Evolutionary conservation across 768 basidiomycete genomes (phyloP).

Genomic region (Coprinellus micaceus): DNA sequence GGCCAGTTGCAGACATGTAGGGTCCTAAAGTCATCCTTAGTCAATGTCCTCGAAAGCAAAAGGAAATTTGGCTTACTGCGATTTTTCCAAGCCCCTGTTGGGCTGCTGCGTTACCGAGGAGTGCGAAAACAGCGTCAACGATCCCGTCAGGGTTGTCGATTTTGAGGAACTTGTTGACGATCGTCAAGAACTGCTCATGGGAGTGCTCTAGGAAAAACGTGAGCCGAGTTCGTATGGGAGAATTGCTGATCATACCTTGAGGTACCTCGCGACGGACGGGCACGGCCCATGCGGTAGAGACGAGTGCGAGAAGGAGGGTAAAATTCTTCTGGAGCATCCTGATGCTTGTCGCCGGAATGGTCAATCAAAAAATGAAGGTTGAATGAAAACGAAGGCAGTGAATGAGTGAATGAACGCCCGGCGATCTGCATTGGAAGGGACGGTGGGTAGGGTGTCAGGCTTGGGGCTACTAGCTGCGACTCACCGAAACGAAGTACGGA

Average conservation of each 20-base stretch:
- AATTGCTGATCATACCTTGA: constrained; percentile 42
- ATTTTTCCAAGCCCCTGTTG: constrained; percentile 50
- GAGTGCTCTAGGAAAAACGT: constrained; percentile 52
- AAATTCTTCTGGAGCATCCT: constrained; percentile 21
- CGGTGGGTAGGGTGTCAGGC: neutral
- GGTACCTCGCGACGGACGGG: constrained; percentile 58
- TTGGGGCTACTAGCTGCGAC: neutral
- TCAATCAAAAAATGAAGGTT: constrained; percentile 12
- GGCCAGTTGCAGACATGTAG: constrained; percentile 62
- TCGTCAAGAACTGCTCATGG: constrained; percentile 53
- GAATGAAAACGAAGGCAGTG: neutral
- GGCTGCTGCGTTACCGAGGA: constrained; percentile 66
- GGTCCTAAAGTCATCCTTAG: constrained; percentile 32
- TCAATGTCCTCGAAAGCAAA: neutral
- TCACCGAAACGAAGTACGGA: constrained; percentile 22
- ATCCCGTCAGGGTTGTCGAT: constrained; percentile 59
- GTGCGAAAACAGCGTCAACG: constrained; percentile 58
- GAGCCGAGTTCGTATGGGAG: neutral
- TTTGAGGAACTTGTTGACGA: constrained; percentile 44
- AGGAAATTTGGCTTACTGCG: constrained; percentile 31
- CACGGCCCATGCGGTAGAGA: constrained; percentile 33
- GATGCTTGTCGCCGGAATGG: constrained; percentile 14
- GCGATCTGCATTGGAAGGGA: constrained; percentile 20
- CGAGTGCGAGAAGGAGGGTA: constrained; percentile 17
- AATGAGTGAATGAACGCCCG: constrained; percentile 16